Conservation (phyloP, 2,329 filamentous ascomycete genomes). For the Pleomassaria siparia region DNA sequence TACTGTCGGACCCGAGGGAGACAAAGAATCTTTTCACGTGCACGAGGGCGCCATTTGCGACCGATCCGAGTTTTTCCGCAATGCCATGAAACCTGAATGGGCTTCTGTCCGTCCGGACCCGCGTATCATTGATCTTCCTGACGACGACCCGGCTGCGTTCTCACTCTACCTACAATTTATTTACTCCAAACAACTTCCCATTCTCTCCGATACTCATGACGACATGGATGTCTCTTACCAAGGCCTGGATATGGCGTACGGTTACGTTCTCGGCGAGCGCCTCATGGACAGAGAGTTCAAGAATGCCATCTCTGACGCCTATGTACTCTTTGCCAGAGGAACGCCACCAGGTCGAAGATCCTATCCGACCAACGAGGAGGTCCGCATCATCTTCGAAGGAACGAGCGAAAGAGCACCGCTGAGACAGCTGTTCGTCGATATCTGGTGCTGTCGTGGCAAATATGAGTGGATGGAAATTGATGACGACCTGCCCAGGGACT, state of each 20-base stretch:
- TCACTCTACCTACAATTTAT: conserved; percentile 9
- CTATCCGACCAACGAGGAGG: conserved; percentile 15
- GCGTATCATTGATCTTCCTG: conserved; percentile 9
- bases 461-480: conserved; percentile 17
- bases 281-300: conserved; percentile 19
- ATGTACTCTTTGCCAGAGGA: conserved; percentile 17
- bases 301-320: conserved; percentile 18
- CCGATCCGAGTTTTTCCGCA: conserved; percentile 16
- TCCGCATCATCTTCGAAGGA: conserved; percentile 18
- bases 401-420: conserved; percentile 15
- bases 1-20: conserved; percentile 9
- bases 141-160: conserved; percentile 7
- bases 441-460: conserved; percentile 21
- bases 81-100: conserved; percentile 22
- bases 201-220: not conserved
- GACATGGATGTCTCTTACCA: not conserved
- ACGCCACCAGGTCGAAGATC: conserved; percentile 5
- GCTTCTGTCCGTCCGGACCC: conserved; percentile 9
- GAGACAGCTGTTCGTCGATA: conserved; percentile 19
- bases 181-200: conserved; percentile 6
- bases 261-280: conserved; percentile 21
- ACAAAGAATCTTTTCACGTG: conserved; percentile 16
- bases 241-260: conserved; percentile 14
- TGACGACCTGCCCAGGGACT: conserved; percentile 10
- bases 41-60: conserved; percentile 21